Evolutionary conservation across 345 rosid species (phyloP).

Genomic region (Punica granatum): DNA sequence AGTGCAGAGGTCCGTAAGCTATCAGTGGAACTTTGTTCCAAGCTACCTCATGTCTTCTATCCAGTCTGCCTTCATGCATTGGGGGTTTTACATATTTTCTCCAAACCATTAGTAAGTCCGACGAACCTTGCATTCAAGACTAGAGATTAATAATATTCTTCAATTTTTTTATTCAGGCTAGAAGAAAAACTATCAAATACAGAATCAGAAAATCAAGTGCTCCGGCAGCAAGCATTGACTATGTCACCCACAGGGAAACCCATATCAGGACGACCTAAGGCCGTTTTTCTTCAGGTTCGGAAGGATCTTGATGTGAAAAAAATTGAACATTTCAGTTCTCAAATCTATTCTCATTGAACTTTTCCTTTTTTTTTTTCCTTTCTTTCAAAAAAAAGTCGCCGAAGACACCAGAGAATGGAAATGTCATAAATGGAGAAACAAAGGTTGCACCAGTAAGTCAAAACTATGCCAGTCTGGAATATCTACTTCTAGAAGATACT

Average conservation of each 20-base stretch:
- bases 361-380: not conserved
- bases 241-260: conserved; percentile 90
- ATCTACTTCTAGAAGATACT: not conserved
- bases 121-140: not conserved
- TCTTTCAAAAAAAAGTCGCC: conserved; percentile 27
- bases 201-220: conserved; percentile 97
- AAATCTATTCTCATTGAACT: not conserved
- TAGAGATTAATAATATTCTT: not conserved
- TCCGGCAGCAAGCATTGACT: conserved; percentile 92
- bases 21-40: not conserved
- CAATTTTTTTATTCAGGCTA: conserved; percentile 37
- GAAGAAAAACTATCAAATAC: conserved; percentile 96
- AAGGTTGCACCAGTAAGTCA: conserved; percentile 52
- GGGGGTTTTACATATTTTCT: not conserved
- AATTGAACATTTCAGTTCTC: not conserved
- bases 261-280: conserved; percentile 56
- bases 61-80: not conserved
- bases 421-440: conserved; percentile 55
- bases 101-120: not conserved
- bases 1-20: conserved; percentile 73
- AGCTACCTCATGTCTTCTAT: not conserved
- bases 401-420: conserved; percentile 91
- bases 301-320: conserved; percentile 8
- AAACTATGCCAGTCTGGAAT: conserved; percentile 4
- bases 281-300: conserved; percentile 62